Evolutionary conservation across 169 alveolate genomes (phyloP).

Genomic region (Nephromyces sp.): DNA sequence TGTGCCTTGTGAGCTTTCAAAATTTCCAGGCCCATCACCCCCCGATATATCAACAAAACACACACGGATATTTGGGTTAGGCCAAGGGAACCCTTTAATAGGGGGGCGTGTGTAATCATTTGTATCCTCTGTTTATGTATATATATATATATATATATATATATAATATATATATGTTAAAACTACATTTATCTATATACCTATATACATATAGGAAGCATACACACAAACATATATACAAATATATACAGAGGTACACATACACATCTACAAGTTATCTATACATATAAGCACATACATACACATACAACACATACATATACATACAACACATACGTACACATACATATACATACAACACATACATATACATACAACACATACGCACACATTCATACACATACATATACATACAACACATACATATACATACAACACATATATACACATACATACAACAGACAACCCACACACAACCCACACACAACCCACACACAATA

Average conservation of each 20-base stretch:
- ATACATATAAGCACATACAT: neutral
- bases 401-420: neutral
- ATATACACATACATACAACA: neutral
- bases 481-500: too few relatives aligned
- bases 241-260: neutral
- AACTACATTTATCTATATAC: neutral
- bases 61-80: conserved; percentile 27
- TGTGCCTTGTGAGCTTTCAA: conserved; percentile 26
- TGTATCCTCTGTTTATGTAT: conserved; percentile 12
- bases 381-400: neutral
- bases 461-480: too few relatives aligned
- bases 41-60: conserved; percentile 34
- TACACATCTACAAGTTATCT: neutral
- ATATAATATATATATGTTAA: neutral
- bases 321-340: neutral
- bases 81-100: conserved; percentile 35
- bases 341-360: neutral
- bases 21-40: conserved; percentile 17
- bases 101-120: conserved; percentile 31
- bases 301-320: neutral
- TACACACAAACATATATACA: neutral
- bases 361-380: neutral
- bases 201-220: neutral
- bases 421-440: neutral
- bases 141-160: neutral